Base-by-base conservation (phyloP, 1,284 basidiomycete species). In the Grifola frondosa region DNA sequence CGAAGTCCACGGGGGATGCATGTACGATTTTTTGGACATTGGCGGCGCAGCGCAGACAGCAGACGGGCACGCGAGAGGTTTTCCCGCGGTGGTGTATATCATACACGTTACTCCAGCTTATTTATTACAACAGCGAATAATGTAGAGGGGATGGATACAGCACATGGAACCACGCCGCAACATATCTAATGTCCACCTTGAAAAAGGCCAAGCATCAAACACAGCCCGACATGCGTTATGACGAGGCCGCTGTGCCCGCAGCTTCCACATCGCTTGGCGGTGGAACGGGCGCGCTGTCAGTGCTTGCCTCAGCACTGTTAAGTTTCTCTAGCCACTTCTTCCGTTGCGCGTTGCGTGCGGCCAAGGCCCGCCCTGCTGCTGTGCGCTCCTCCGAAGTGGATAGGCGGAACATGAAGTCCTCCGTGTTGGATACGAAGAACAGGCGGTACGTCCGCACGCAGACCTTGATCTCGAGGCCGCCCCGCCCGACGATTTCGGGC, bases 391-490 rank as follows among this genome's bases (percentile, higher is more conserved):
- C 66, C 25, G 58, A 58, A 4, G 58, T 57, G 17, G 66, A 45
- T 46, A 52, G 61, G 37, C 70, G 61, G 58, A 77, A 77, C 44
- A 87, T 67, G 52, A 78, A 75, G 50, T 90, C 88, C 54, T 88
- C 88, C 28, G 84, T 81, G 16, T 70, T 64, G 1, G 88, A 74
- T 11, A 90, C 88, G 60, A 84, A 93, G 70, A 95, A 94, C 42
- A 94, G 70, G 21, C 86, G 77, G 61, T 93, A 94, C 20, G 88
- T 93, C 39, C 88, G 81, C 26, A 91, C 76, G 60, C 89, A 93
- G 42, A 95, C 80, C 54, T 88, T 87, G 60, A 93, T 86, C 60
- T 91, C 87, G 15, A 94, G 74, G 3, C 75, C 73, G 28, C 82
- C 81, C 23, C 68, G 71, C 0, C 80, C 77, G 38, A 53, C 15